Base-by-base conservation (phyloP, 2,329 filamentous ascomycete species). In the Helotiales sp. region DNA sequence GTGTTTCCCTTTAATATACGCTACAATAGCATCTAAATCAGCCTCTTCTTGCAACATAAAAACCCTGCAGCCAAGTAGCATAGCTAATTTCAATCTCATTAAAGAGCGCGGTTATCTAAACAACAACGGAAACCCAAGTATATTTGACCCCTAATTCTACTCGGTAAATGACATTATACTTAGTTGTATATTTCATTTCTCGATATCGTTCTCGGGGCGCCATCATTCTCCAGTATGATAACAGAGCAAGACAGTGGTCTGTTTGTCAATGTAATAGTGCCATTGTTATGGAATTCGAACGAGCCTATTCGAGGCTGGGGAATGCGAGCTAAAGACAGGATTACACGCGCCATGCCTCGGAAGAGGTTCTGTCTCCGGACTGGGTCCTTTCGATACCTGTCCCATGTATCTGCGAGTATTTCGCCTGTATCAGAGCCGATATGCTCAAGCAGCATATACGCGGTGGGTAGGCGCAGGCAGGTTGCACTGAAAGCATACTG, bases 251-350 rank as follows among this genome's bases (percentile, higher is more conserved):
- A 65, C 17, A 78, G 72, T 28, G 77, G 77, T 47, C 77, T 75
- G 66, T 77, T 79, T 45, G 76, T 60, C 11, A 72, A 78, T 80
- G 67, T 52, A 72, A 79, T 69, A 26, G 75, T 78, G 30, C 77
- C 76, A 65, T 78, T 67, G 62, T 72, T 67, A 68, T 75, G 54
- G 26, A 72, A 75, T 20, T 67, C 45, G 70, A 74, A 74, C 32
- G 68, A 61, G 28, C 70, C 71, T 17, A 74, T 72, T 70, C 67
- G 63, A 49, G 64, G 66, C 59, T 72, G 67, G 61, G 72, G 72
- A 28, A 72, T 58, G 28, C 59, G 55, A 28, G 71, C 68, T 34
- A 73, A 69, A 62, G 70, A 73, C 43, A 73, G 55, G 24, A 73
- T 70, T 47, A 71, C 45, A 43, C 66, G 34, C 24, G 80, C 50